Evolutionary conservation across 1,139 yeast genomes (phyloP).

Genomic region (Suhomyces panamericanus): DNA sequence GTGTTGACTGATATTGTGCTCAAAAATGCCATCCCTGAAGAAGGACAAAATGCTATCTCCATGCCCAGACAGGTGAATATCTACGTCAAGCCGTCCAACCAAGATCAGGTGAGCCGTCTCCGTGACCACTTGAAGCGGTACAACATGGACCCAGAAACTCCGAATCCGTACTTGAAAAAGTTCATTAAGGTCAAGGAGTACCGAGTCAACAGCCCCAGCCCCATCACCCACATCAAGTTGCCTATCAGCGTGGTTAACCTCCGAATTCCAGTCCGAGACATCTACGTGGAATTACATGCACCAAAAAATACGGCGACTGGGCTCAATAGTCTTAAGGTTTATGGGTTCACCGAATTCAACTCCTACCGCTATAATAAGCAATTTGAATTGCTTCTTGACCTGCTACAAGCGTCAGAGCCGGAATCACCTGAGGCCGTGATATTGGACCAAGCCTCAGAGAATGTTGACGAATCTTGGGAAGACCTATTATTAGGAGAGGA

Average conservation of each 20-base stretch:
- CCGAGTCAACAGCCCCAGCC: conserved; percentile 12
- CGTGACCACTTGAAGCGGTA: conserved; percentile 22
- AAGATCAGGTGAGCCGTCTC: conserved; percentile 18
- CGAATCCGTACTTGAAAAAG: conserved; percentile 30
- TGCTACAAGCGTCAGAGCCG: conserved; percentile 11
- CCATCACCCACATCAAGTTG: conserved; percentile 32
- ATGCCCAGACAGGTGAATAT: conserved; percentile 22
- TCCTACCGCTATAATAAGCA: conserved; percentile 30
- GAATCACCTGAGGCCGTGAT: conserved; percentile 5
- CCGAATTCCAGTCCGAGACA: conserved; percentile 34
- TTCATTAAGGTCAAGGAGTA: conserved; percentile 36
- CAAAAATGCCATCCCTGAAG: conserved; percentile 18
- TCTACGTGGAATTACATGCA: conserved; percentile 36
- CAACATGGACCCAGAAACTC: conserved; percentile 12
- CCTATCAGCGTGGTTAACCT: conserved; percentile 39
- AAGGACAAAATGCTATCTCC: conserved; percentile 6
- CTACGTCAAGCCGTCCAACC: conserved; percentile 33
- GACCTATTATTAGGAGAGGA: conserved; percentile 10
- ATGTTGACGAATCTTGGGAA: conserved; percentile 4
- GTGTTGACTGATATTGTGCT: conserved; percentile 40
- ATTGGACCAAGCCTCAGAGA: background rate
- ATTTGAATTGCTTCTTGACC: conserved; percentile 19
- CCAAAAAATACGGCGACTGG: conserved; percentile 22
- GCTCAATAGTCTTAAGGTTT: conserved; percentile 34
- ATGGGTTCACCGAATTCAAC: conserved; percentile 39